phyloP scores from a whole-genome alignment of 768 basidiomycete genomes.

The Phylloporus sp. region DNA sequence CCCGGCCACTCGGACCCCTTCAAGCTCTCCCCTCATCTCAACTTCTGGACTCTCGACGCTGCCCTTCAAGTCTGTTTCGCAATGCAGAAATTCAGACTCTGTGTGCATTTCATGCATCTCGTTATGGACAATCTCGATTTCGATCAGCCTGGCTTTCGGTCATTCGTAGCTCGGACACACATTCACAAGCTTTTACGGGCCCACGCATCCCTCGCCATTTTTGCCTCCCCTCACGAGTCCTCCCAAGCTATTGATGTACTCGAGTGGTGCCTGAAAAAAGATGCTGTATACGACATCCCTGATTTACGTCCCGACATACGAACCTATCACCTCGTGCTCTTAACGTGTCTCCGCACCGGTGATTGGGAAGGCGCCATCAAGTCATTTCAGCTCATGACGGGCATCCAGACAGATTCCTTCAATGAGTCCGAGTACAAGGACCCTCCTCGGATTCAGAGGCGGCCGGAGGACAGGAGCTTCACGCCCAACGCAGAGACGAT shows the following conservation, averaged over 20 bases:
- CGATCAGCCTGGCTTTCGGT: conserved; percentile 28
- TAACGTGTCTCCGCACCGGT: conserved; percentile 54
- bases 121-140: conserved; percentile 41
- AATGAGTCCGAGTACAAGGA: conserved; percentile 30
- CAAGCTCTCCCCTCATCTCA: conserved; percentile 39
- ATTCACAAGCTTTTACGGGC: conserved; percentile 60
- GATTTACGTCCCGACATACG: conserved; percentile 30
- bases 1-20: conserved; percentile 39
- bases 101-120: conserved; percentile 55
- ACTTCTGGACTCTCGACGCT: conserved; percentile 44
- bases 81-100: conserved; percentile 42
- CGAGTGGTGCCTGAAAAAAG: conserved; percentile 65
- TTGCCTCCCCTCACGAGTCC: conserved; percentile 37
- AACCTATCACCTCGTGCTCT: conserved; percentile 59
- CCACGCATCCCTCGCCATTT: conserved; percentile 36
- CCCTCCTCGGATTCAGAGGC: conserved; percentile 40
- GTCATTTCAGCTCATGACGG: conserved; percentile 70
- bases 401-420: conserved; percentile 52
- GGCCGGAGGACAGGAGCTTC: conserved; percentile 41
- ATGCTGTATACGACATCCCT: conserved; percentile 42
- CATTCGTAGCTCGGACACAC: conserved; percentile 46
- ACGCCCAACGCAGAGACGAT: conserved; percentile 49
- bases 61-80: conserved; percentile 53
- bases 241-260: conserved; percentile 52
- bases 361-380: conserved; percentile 59